Evolutionary conservation across 1,284 basidiomycete species (phyloP).

Genomic region (Erythrobasidium hasegawianum): DNA sequence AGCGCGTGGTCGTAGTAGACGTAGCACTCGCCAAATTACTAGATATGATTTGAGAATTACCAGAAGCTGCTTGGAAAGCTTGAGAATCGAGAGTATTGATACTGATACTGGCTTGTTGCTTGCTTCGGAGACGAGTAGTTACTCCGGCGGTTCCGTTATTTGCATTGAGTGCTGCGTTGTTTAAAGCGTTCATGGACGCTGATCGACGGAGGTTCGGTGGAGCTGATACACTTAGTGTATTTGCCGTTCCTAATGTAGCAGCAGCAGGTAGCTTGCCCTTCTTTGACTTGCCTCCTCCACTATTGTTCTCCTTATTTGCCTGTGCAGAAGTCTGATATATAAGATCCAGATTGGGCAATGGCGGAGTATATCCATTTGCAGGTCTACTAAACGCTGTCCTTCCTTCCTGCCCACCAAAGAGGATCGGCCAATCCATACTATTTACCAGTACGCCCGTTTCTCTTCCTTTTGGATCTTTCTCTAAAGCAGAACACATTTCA

Average conservation of each 20-base stretch:
- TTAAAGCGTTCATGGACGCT: conserved; percentile 35
- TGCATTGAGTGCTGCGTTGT: conserved; percentile 3
- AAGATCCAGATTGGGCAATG: conserved; percentile 6
- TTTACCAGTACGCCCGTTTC: not conserved
- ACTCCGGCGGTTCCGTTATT: not conserved
- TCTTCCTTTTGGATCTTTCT: conserved; percentile 41
- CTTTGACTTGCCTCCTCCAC: no score
- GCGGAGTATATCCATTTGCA: not conserved
- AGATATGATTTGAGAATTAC: conserved; percentile 89
- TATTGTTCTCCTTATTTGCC: not conserved
- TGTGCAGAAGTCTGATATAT: not conserved
- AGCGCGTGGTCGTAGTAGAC: conserved; percentile 52
- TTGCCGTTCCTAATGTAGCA: not conserved
- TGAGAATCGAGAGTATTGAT: not conserved
- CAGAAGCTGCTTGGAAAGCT: conserved; percentile 68
- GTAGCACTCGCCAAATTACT: conserved; percentile 84
- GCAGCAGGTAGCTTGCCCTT: not conserved
- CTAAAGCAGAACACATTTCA: conserved; percentile 21
- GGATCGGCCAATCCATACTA: conserved; percentile 55
- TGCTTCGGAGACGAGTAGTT: not conserved
- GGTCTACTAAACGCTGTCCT: conserved; percentile 48
- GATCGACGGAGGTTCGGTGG: conserved; percentile 35
- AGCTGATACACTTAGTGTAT: not conserved
- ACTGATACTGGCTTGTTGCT: not conserved
- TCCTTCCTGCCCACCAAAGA: conserved; percentile 51